Percentiles rank a stretch among this genome's conserved stretches.
These are phyloP conservation scores for Xylariaceae sp. DNA, from an alignment of 2,329 filamentous ascomycete species.

Conservation along the genomic window DNA sequence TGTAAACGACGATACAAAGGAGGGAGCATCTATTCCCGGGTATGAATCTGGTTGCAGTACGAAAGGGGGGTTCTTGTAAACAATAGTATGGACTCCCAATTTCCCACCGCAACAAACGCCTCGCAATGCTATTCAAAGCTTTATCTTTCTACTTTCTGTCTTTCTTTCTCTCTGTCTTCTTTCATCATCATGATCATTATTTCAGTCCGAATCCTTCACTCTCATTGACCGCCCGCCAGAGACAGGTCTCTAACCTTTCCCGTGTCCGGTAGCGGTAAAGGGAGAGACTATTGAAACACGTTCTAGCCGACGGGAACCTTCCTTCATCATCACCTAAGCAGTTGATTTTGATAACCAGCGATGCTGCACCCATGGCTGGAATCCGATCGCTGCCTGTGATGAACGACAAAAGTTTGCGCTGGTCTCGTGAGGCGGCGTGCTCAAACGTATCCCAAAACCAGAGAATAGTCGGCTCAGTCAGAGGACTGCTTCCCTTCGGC, in stretches of 20 bases:
- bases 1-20: slow-evolving; percentile 6
- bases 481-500: slow-evolving; percentile 45
- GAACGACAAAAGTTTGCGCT: slow-evolving; percentile 76
- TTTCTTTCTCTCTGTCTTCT: background rate
- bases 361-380: slow-evolving; percentile 77
- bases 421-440: slow-evolving; percentile 57
- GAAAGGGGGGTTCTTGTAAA: background rate
- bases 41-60: background rate
- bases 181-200: slow-evolving; percentile 21
- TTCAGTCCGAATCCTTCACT: slow-evolving; percentile 83
- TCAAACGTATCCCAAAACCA: slow-evolving; percentile 91
- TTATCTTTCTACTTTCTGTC: too few species aligned
- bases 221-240: slow-evolving; percentile 84
- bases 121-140: slow-evolving; percentile 13
- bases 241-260: slow-evolving; percentile 61
- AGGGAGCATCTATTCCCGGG: background rate
- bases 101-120: slow-evolving; percentile 11
- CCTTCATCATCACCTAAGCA: slow-evolving; percentile 70
- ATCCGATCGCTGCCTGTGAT: slow-evolving; percentile 89
- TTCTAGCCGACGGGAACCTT: slow-evolving; percentile 78
- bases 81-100: background rate
- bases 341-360: slow-evolving; percentile 68
- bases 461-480: slow-evolving; percentile 59
- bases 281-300: slow-evolving; percentile 83
- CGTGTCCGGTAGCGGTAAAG: slow-evolving; percentile 66